Conservation (phyloP, 129 eudicot genomes). For the Deinandra increscens region DNA sequence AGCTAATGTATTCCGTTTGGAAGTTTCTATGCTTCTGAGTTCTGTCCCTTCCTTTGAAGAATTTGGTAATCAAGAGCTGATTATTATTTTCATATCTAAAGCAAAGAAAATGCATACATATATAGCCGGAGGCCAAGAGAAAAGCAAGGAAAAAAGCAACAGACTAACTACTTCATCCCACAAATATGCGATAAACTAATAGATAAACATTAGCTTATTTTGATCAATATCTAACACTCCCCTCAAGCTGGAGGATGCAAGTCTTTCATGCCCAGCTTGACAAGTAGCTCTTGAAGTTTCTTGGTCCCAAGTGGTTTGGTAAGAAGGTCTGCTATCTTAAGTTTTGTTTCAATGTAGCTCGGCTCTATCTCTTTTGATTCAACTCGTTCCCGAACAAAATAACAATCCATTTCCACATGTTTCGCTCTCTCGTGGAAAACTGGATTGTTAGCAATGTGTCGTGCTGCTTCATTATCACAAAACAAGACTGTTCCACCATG, state of each 20-base stretch:
- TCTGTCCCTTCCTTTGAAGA: too few relatives aligned
- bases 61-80: background rate
- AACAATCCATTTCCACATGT: too few relatives aligned
- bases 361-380: background rate
- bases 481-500: background rate
- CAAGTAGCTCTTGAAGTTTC: background rate
- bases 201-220: background rate
- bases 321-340: background rate
- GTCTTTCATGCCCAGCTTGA: too few relatives aligned
- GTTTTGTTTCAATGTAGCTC: background rate
- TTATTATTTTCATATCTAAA: too few relatives aligned
- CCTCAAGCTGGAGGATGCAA: too few relatives aligned
- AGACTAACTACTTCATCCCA: too few relatives aligned
- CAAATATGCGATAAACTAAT: too few relatives aligned
- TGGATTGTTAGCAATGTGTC: background rate
- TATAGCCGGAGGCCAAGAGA: background rate
- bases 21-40: too few relatives aligned
- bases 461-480: background rate
- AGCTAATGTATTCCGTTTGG: too few relatives aligned
- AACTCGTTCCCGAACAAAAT: too few relatives aligned
- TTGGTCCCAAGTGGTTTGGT: background rate
- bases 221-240: background rate
- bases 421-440: background rate
- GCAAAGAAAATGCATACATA: too few relatives aligned
- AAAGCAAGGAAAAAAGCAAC: background rate